Base-by-base conservation (phyloP, 108 stramenopile genomes). In the Phaeodactylum tricornutum region DNA sequence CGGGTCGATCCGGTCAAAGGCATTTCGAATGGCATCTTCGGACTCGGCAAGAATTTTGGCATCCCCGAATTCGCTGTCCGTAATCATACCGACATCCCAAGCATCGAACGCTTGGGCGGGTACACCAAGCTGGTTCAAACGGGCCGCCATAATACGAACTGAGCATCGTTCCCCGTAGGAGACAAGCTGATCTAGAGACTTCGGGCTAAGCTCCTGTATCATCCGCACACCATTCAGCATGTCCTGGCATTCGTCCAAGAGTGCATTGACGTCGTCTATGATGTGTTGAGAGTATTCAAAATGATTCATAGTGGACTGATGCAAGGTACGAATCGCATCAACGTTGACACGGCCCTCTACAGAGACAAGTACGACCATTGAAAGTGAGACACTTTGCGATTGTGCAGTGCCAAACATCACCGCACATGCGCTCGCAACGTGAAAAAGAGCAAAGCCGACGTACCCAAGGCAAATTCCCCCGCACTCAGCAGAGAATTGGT, bases 91-190 rank as follows among this genome's bases (percentile, higher is more conserved):
- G 3, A 96, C 74, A 42, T 87, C 81, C 94, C 94, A 98, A 0
- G 93, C 71, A 67, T 98, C 96, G 67, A 90, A 90, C 36, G 91
- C 80, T 47, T 93, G 75, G 0, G 96, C 92, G 2, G 91, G 90
- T 0, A 98, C 88, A 11, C 94, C 96, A 38, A 93, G 63, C 64
- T 93, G 86, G 68, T 93, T 95, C 59, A 98, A 71, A 30, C 81
- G 58, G 3, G 83, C 92, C 4, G 96, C 93, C 74, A 98, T 69
- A 50, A 98, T 83, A 1, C 96, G 71, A 14, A 95, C 92, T 3
- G 62, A 67, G 55, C 93, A 90, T 23, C 94, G 74, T 63, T 97
- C 96, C 14, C 96, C 96, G 44, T 92, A 98, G 15, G 74, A 78
- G 27, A 95, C 94, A 25, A 98, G 50, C 43, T 85, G 84, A 71